A percentile compares a stretch with the other conserved stretches of the same genome.
Evolutionary conservation across 176 grass and related monocot genomes (phyloP).

Genomic region (Cocos nucifera): DNA sequence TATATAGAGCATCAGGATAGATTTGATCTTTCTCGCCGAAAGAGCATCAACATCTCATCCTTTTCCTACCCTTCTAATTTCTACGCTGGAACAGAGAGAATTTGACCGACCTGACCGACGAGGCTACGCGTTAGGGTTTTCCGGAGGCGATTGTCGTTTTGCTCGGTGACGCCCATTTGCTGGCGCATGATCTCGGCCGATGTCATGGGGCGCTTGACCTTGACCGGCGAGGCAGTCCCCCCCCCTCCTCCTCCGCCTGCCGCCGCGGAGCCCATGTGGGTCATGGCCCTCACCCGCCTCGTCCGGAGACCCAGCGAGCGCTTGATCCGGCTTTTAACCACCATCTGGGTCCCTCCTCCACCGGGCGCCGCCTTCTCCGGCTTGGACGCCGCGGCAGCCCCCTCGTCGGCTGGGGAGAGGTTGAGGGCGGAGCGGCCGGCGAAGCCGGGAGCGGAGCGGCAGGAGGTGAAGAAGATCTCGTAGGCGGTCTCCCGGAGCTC

Average conservation of each 20-base stretch:
- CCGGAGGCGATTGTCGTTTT: conserved; percentile 14
- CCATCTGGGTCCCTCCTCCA: conserved; percentile 9
- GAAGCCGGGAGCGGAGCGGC: conserved; percentile 21
- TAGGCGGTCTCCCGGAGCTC: conserved; percentile 46
- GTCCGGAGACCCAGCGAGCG: conserved; percentile 32
- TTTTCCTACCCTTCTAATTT: too few species aligned
- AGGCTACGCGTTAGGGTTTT: conserved; percentile 10
- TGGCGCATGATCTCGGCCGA: conserved; percentile 58
- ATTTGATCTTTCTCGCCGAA: too few species aligned
- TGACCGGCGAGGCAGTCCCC: too few species aligned
- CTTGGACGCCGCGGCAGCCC: not conserved
- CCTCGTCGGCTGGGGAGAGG: not conserved
- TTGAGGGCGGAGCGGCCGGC: not conserved
- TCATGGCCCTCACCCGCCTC: conserved; percentile 23
- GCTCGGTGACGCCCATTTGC: conserved; percentile 41
- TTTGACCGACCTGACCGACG: not conserved
- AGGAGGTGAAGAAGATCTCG: conserved; percentile 49
- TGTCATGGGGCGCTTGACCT: conserved; percentile 19
- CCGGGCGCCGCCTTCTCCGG: not conserved
- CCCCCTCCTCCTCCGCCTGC: conserved; percentile 3
- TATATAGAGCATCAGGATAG: too few species aligned
- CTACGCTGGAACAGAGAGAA: too few species aligned
- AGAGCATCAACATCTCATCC: too few species aligned
- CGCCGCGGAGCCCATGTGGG: conserved; percentile 21
- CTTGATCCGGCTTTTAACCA: conserved; percentile 50